These are phyloP conservation scores for Claviceps africana DNA, from an alignment of 2,329 filamentous ascomycete genomes.

Conservation along the genomic window DNA sequence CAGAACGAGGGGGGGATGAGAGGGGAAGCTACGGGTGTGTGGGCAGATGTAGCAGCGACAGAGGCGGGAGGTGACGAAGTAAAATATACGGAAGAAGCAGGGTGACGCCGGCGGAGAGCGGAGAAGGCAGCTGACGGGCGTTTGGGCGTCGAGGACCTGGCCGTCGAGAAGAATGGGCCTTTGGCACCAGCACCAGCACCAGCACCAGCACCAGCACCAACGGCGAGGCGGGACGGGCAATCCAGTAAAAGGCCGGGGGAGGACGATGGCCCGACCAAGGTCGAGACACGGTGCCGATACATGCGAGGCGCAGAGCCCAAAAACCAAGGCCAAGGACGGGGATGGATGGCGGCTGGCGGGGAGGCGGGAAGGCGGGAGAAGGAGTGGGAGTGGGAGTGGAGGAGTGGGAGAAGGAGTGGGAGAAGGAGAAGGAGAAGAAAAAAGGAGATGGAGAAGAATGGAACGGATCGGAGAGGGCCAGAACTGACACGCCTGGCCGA, in stretches of 20 bases:
- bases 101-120: background rate
- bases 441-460: background rate
- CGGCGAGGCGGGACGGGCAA: slow-evolving; percentile 5
- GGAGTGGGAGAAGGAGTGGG: slow-evolving; percentile 1
- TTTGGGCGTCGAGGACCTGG: slow-evolving; percentile 3
- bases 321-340: slow-evolving; percentile 4
- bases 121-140: slow-evolving; percentile 2
- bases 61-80: slow-evolving; percentile 1
- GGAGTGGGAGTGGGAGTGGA: no score
- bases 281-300: slow-evolving; percentile 9
- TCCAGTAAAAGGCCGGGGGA: slow-evolving; percentile 8
- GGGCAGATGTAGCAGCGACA: background rate
- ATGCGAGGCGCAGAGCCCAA: slow-evolving; percentile 11
- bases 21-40: background rate
- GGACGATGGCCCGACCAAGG: slow-evolving; percentile 7
- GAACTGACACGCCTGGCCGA: background rate
- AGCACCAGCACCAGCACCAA: no score
- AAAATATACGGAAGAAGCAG: slow-evolving; percentile 2
- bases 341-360: slow-evolving; percentile 1
- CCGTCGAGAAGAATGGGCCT: slow-evolving; percentile 2
- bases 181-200: slow-evolving; percentile 1
- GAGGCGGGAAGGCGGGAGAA: background rate
- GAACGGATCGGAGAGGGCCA: no score
- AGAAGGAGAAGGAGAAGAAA: background rate
- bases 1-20: background rate